Base-by-base conservation (phyloP, 257 asterid genomes). In the Nemophila menziesii region DNA sequence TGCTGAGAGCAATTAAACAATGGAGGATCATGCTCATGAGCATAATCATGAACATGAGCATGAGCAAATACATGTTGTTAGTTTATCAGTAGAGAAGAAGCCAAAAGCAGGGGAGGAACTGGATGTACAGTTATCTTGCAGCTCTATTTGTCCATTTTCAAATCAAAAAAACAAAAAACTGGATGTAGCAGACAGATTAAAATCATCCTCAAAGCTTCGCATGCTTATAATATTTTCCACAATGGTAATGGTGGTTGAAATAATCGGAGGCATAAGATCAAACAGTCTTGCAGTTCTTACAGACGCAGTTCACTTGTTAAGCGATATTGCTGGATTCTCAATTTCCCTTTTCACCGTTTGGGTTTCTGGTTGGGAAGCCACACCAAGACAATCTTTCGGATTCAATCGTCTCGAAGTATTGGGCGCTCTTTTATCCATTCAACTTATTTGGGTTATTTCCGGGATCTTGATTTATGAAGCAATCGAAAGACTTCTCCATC, bases 201-300 rank as follows among this genome's bases (percentile, higher is more conserved):
- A 67, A 39, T 71, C 94, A 11, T 59, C 58, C 4, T 36, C 22
- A n/a, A 81, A 78, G 50, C 94, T 86, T 13, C 59, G 51, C 46
- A 80, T 78, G 44, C 83, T 82, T 15, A 68, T 79, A 48, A 15
- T 68, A 16, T 70, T 80, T 61, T 76, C 64, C 52, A 42, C 62
- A 5, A 4, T 74, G 29, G 73, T 72, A 37, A 78, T 86, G 90
- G 48, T 59, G 22, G 70, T 77, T 27, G 94, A 86, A 71, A 52
- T 80, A 16, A n/a, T 72, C 12, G 96, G 96, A 42, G 93, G 92
- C 38, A 38, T 80, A 18, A 64, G 51, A 59, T 75, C 96, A 50
- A 79, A 85, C 64, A 80, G 93, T 67, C 73, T 85, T 8, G 93
- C 96, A 5, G 71, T 80, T 44, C 72, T 80, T 6, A 75, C 89